phyloP scores from a whole-genome alignment of 371 early-diverging fungal species.

The Mucor lusitanicus region DNA sequence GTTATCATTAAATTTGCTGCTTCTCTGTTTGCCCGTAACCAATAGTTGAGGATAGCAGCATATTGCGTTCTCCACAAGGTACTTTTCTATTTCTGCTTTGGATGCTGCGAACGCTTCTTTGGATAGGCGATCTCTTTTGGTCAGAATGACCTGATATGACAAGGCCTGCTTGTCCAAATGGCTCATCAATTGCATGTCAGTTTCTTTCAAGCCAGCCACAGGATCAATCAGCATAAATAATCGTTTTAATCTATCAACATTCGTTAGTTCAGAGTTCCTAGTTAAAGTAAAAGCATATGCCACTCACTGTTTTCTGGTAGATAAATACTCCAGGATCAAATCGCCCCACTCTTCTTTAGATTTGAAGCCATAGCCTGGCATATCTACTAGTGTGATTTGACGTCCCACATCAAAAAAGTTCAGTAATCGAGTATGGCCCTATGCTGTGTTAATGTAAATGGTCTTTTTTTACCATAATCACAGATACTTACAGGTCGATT shows the following conservation, averaged over 20 bases:
- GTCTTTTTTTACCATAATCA: not conserved
- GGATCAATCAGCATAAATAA: constrained; percentile 71
- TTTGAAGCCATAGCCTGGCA: constrained; percentile 82
- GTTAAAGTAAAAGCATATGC: not conserved
- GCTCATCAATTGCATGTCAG: constrained; percentile 62
- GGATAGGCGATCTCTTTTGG: constrained; percentile 66
- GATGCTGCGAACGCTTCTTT: constrained; percentile 38
- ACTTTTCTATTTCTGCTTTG: constrained; percentile 46
- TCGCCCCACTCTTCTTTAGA: constrained; percentile 77
- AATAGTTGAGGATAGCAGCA: constrained; percentile 58
- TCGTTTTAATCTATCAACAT: constrained; percentile 50
- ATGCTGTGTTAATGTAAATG: not conserved
- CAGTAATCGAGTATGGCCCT: constrained; percentile 74
- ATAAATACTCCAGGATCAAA: constrained; percentile 65
- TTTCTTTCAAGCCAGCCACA: constrained; percentile 67
- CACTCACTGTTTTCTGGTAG: constrained; percentile 59
- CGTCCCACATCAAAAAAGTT: constrained; percentile 70
- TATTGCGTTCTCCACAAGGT: constrained; percentile 49
- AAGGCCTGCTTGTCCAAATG: constrained; percentile 58
- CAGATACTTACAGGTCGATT: constrained; percentile 61
- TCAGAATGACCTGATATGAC: constrained; percentile 66
- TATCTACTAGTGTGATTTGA: constrained; percentile 70
- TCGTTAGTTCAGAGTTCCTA: not conserved
- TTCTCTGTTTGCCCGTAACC: constrained; percentile 37
- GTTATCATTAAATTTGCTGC: constrained; percentile 21